Evolutionary conservation across 495 filamentous ascomycete species (phyloP).

Genomic region (Haplographium delicatum): DNA sequence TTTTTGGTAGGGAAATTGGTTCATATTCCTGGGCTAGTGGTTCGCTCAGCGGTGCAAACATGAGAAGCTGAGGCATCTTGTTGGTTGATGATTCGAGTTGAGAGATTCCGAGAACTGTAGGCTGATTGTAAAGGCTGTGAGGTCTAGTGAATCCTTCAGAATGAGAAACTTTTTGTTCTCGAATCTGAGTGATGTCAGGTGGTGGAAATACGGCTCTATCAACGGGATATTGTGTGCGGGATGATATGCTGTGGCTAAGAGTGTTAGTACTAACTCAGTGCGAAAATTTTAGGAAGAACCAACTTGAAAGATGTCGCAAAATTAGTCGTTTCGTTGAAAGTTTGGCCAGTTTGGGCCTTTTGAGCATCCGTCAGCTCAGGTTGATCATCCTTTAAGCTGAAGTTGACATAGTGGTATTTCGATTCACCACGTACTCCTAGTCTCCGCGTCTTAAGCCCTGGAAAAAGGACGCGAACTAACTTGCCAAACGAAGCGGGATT

Average conservation of each 20-base stretch:
- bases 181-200: conserved; percentile 38
- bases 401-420: conserved; percentile 96
- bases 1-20: conserved; percentile 68
- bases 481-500: conserved; percentile 98
- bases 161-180: conserved; percentile 8
- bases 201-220: conserved; percentile 68
- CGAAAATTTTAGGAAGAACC: background rate
- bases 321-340: conserved; percentile 36
- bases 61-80: conserved; percentile 62
- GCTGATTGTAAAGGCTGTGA: conserved; percentile 48
- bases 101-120: conserved; percentile 37
- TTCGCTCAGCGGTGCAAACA: conserved; percentile 53
- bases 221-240: conserved; percentile 43
- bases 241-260: conserved; percentile 29
- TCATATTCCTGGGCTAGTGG: conserved; percentile 52
- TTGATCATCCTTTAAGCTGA: conserved; percentile 63
- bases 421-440: conserved; percentile 93
- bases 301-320: conserved; percentile 37
- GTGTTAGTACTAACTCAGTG: background rate
- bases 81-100: conserved; percentile 38
- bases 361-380: conserved; percentile 37
- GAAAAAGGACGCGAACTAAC: conserved; percentile 91
- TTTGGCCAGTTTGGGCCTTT: conserved; percentile 30
- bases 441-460: conserved; percentile 84
- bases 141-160: conserved; percentile 23